These are phyloP conservation scores for Neopestalotiopsis rosae DNA, from an alignment of 2,329 filamentous ascomycete species.

Conservation along the genomic window DNA sequence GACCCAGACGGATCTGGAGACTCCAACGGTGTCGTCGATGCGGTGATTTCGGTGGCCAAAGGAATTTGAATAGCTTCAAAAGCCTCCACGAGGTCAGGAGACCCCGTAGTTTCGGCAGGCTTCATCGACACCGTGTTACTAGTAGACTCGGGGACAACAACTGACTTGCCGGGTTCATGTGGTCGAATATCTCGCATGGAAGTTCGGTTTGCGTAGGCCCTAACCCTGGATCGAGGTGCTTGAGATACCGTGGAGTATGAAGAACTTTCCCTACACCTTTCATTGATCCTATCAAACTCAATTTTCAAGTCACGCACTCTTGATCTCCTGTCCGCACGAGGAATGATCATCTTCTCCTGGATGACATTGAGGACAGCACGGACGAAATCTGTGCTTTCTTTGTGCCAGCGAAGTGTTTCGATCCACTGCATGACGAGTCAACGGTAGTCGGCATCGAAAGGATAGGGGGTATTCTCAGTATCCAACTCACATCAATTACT, in stretches of 20 bases:
- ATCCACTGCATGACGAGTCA: neutral
- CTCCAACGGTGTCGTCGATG: too few species aligned
- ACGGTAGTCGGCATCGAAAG: neutral
- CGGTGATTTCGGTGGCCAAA: too few species aligned
- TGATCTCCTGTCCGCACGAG: neutral
- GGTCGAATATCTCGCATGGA: too few species aligned
- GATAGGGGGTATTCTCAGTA: neutral
- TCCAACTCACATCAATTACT: neutral
- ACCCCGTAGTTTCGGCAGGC: too few species aligned
- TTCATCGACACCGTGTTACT: too few species aligned
- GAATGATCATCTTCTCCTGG: neutral
- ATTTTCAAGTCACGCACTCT: neutral
- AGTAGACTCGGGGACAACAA: too few species aligned
- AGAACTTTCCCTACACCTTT: neutral
- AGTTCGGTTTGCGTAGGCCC: too few species aligned
- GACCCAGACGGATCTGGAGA: too few species aligned
- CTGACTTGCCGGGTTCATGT: too few species aligned
- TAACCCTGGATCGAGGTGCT: too few species aligned
- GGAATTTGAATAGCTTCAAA: too few species aligned
- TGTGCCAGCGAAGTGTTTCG: neutral
- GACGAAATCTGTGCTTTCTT: neutral
- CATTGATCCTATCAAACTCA: neutral
- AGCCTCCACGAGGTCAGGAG: too few species aligned
- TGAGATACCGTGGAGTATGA: neutral
- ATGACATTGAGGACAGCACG: neutral